Percentiles rank a stretch among this genome's conserved stretches.
phyloP scores from a whole-genome alignment of 2,329 filamentous ascomycete species.

The Dissoconium aciculare region DNA sequence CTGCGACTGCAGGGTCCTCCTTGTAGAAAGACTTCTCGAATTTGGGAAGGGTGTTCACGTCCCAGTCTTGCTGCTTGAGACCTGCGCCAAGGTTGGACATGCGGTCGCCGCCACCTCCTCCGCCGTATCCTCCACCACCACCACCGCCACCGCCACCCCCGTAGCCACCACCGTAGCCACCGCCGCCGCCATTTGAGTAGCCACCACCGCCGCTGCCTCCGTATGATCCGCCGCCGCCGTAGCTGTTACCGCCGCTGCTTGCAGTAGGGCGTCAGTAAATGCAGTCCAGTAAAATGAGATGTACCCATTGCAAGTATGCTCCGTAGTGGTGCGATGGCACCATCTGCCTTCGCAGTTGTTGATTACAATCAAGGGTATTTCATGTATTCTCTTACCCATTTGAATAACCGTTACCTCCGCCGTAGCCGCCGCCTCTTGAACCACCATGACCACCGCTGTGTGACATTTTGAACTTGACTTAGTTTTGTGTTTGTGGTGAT shows the following conservation, averaged over 20 bases:
- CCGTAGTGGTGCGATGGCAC: too few relatives aligned
- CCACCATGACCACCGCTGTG: constrained; percentile 42
- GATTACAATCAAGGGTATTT: too few relatives aligned
- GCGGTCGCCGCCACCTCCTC: constrained; percentile 67
- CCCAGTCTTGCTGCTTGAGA: constrained; percentile 80
- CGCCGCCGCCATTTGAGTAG: constrained; percentile 20
- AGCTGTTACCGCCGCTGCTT: constrained; percentile 6
- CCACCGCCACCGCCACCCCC: constrained; percentile 21
- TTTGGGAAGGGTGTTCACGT: constrained; percentile 66
- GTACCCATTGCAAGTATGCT: too few relatives aligned
- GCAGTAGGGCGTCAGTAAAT: constrained; percentile 3
- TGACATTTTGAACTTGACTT: constrained; percentile 44
- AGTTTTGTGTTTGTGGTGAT: too few relatives aligned
- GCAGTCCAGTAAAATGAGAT: constrained; percentile 1
- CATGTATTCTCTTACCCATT: constrained; percentile 30
- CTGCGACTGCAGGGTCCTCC: constrained; percentile 66
- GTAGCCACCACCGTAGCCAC: constrained; percentile 23
- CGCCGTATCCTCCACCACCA: constrained; percentile 28
- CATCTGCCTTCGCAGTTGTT: too few relatives aligned
- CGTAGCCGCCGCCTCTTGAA: constrained; percentile 18
- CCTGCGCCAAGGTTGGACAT: constrained; percentile 85
- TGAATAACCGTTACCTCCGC: constrained; percentile 31
- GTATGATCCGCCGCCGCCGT: constrained; percentile 5
- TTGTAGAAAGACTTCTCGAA: constrained; percentile 99
- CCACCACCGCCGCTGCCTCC: constrained; percentile 3